Evolutionary conservation across 805 yeast genomes (phyloP), one percentile per base, ranked within the genome.

Genomic region (Barnettozyma californica): DNA sequence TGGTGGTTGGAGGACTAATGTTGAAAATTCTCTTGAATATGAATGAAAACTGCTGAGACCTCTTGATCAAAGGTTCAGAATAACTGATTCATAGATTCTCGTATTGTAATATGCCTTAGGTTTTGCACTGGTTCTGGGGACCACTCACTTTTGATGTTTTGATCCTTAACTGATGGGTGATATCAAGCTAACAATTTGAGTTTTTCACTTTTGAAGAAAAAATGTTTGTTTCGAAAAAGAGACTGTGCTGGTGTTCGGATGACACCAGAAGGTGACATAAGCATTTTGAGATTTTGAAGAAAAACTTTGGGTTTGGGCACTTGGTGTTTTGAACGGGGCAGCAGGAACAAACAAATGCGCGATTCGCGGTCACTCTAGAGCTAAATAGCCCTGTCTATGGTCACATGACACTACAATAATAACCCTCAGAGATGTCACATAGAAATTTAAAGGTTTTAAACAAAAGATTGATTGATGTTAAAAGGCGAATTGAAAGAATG

Each of bases 61-160:
- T 31, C 18, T 41, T 16, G 25, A 21, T 13, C 11, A 19, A 33
- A 29, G 33, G 45, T 19, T 20, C 23, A 8, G 21, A n/a, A 31
- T 23, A 20, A 9, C 7, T 9, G 21, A 5, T 14, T 10, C 33
- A 34, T 36, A 20, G 41, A 44, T 45, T 29, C 16, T 31, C 38
- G 38, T 18, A 20, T 35, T 37, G 27, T 21, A 18, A 20, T 37
- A 14, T 11, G 25, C 34, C 43, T 47, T 38, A 40, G 46, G 42
- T 38, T 44, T 34, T 40, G 34, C 21, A 26, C 43, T 40, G 34
- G 25, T n/a, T 42, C 36, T 31, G 44, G 13, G 27, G 23, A 23
- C 42, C 47, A 59, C 63, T 57, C 59, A 59, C 63, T 59, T 58
- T 59, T 59, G 53, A 43, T 51, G 35, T 51, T 51, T 55, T 59